phyloP scores from a whole-genome alignment of 768 basidiomycete genomes.

The Termitomyces sp. region DNA sequence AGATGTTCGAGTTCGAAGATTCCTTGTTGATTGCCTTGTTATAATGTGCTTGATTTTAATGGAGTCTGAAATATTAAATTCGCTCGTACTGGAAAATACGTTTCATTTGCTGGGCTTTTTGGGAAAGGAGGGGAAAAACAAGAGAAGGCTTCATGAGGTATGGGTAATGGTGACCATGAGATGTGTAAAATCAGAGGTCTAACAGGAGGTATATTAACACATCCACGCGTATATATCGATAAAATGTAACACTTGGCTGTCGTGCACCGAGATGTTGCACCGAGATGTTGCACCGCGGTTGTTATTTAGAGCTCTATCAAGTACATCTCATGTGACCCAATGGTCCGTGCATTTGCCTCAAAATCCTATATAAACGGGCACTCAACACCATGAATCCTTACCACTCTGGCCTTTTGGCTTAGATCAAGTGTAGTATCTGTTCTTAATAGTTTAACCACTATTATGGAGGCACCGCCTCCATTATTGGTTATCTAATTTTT shows the following conservation, averaged over 20 bases:
- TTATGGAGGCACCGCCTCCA: constrained; percentile 50
- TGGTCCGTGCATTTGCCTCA: not conserved
- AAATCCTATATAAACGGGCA: not conserved
- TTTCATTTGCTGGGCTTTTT: not conserved
- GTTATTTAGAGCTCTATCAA: too few species aligned
- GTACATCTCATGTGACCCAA: too few species aligned
- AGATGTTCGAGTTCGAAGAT: not conserved
- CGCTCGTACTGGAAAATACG: not conserved
- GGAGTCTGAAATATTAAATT: not conserved
- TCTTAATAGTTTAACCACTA: constrained; percentile 79
- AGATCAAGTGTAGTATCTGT: constrained; percentile 98
- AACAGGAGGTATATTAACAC: too few species aligned
- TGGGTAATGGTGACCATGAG: too few species aligned
- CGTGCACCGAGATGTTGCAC: too few species aligned
- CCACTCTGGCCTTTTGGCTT: constrained; percentile 95
- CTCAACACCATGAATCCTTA: constrained; percentile 26
- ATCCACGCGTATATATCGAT: too few species aligned
- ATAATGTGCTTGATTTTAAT: not conserved
- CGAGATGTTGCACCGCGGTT: too few species aligned
- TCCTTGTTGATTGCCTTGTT: not conserved
- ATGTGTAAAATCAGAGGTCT: too few species aligned
- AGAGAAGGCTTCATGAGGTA: too few species aligned
- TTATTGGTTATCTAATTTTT: constrained; percentile 55
- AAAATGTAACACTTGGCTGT: too few species aligned
- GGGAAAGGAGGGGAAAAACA: not conserved